Evolutionary conservation across 768 basidiomycete genomes (phyloP).

Genomic region (Russula sp.): DNA sequence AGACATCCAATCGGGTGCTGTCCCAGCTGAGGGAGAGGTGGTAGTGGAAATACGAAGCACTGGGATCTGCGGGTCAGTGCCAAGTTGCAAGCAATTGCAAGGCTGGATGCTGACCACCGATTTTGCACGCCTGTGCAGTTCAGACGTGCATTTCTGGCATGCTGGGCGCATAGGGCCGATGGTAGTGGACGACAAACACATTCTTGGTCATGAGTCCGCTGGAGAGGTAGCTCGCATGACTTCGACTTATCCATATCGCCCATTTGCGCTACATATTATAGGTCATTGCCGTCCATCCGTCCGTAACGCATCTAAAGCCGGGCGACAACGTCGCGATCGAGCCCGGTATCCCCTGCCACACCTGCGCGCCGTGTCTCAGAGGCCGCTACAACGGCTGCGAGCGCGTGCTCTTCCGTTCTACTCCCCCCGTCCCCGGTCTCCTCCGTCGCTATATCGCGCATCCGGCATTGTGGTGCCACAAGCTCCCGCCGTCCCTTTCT

Average conservation of each 20-base stretch:
- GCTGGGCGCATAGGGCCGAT: conserved; percentile 67
- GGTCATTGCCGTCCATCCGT: conserved; percentile 21
- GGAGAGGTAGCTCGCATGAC: conserved; percentile 46
- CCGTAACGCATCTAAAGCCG: conserved; percentile 30
- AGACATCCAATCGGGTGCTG: conserved; percentile 20
- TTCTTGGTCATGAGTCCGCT: conserved; percentile 61
- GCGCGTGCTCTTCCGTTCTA: conserved; percentile 61
- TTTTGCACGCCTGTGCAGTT: conserved; percentile 40
- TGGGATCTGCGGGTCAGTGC: conserved; percentile 62
- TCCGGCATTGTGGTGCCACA: conserved; percentile 47
- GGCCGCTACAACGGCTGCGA: conserved; percentile 62
- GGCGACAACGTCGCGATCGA: conserved; percentile 70
- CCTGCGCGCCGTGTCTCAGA: conserved; percentile 60
- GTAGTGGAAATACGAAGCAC: conserved; percentile 64
- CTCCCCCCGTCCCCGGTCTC: conserved; percentile 50
- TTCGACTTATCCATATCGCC: too few species aligned
- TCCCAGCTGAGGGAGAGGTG: conserved; percentile 49
- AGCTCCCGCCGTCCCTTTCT: conserved; percentile 56
- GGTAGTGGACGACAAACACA: conserved; percentile 59
- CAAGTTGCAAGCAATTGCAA: neutral
- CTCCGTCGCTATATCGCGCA: conserved; percentile 29
- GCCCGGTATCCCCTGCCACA: conserved; percentile 63
- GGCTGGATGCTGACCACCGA: neutral
- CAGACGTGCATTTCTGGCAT: conserved; percentile 73
- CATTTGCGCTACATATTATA: neutral